A percentile compares a stretch with the other conserved stretches of the same genome.
These are phyloP conservation scores for Blepharisma japonicum DNA, from an alignment of 73 alveolate genomes.

Conservation along the genomic window DNA sequence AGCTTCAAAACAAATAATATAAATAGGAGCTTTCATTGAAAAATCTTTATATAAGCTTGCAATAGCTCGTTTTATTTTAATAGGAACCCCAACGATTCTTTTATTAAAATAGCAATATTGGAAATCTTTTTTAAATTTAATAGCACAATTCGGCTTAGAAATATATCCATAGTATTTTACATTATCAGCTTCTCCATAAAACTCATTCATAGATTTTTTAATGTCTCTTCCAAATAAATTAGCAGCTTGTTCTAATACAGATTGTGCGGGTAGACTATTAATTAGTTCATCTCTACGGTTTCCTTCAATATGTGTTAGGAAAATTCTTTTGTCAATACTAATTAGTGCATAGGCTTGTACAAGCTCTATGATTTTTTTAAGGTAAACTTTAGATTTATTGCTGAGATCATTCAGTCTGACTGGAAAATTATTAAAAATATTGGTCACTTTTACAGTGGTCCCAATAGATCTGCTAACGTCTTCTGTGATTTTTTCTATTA, in stretches of 20 bases:
- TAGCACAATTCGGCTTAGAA: slow-evolving; percentile 6
- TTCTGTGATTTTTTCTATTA: slow-evolving; percentile 32
- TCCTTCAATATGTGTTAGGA: background rate
- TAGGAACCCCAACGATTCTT: slow-evolving; percentile 78
- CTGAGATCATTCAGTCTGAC: slow-evolving; percentile 46
- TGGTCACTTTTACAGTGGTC: slow-evolving; percentile 63
- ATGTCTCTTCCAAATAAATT: background rate
- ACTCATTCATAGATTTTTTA: background rate
- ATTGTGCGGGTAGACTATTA: background rate
- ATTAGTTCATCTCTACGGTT: background rate
- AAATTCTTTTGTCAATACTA: background rate
- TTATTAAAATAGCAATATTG: slow-evolving; percentile 30
- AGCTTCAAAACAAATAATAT: slow-evolving; percentile 64
- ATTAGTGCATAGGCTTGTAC: background rate
- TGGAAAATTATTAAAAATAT: slow-evolving; percentile 73
- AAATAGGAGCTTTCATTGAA: slow-evolving; percentile 55
- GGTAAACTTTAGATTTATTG: background rate
- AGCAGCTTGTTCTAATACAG: background rate
- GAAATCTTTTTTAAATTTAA: background rate
- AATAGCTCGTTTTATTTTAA: slow-evolving; percentile 49
- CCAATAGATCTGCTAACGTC: slow-evolving; percentile 64
- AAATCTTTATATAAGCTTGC: slow-evolving; percentile 65
- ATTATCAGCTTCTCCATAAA: background rate
- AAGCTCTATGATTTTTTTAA: background rate
- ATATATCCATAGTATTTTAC: background rate